Evolutionary conservation across 1,284 basidiomycete genomes (phyloP), one percentile per base, ranked within the genome.

Genomic region (Lignosus rhinocerotis): DNA sequence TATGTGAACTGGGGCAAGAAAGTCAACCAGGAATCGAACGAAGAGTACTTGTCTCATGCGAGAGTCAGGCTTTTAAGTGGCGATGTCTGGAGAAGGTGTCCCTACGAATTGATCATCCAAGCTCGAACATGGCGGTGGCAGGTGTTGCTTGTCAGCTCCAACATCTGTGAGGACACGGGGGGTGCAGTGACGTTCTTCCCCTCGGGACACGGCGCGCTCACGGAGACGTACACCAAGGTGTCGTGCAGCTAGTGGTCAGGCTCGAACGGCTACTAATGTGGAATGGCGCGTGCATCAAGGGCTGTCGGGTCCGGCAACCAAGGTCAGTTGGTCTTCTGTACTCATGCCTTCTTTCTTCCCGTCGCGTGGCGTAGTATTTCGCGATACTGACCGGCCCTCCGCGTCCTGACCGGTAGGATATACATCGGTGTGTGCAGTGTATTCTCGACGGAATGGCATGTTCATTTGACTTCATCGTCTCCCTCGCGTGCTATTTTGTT

Each of bases 131-230:
- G 25, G 25, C 25, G 25, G 25, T 4, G 25, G 25, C 25, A 25
- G 2, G 25, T 25, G 25, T 2, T 25, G 25, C 33, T 33, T 3
- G 45, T 36, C 53, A 83, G 81, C 69, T 86, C 85, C 66, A 83
- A 86, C 67, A 78, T 86, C 33, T 85, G 84, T 66, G 73, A 80
- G 58, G 84, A 85, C 63, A 82, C 80, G 12, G 83, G 84, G 47
- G 81, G 80, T 30, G 64, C 80, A 4, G 66, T 48, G 2, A 75
- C 74, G 14, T 86, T 86, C 73, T 86, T 86, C 79, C 82, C 83
- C 2, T 76, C 75, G 3, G 79, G 78, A 0, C 81, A 80, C 62
- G 79, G 78, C 14, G 83, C 83, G 14, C 70, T 85, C 54, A 76
- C 76, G 7, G 83, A 82, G 11, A 76, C 74, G 1, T 85, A 78